Percentiles rank a stretch among this genome's conserved stretches.
Evolutionary conservation across 2,329 filamentous ascomycete species (phyloP).

Genomic region (Endothia cerciana): DNA sequence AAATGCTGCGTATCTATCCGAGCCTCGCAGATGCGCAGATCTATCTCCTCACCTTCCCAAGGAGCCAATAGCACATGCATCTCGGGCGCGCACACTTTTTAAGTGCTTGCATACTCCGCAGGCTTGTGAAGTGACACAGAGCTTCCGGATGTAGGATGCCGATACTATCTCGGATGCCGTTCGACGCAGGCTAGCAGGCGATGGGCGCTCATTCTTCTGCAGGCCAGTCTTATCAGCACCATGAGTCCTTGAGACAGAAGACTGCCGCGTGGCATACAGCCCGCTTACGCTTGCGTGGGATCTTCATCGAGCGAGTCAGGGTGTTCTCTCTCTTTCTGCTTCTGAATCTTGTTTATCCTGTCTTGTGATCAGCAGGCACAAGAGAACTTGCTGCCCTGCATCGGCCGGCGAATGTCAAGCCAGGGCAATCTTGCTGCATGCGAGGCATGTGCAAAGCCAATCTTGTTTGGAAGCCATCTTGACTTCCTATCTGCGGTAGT

Average conservation of each 20-base stretch:
- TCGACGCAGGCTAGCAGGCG: slow-evolving; percentile 1
- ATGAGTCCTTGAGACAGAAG: neutral
- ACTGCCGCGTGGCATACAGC: neutral
- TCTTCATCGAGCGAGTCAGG: neutral
- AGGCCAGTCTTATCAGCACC: slow-evolving; percentile 1
- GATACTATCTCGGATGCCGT: slow-evolving; percentile 1
- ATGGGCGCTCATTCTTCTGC: slow-evolving; percentile 10
- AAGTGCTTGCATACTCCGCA: slow-evolving; percentile 23
- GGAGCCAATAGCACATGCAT: slow-evolving; percentile 21
- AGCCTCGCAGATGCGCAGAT: slow-evolving; percentile 15
- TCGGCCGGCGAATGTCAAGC: neutral
- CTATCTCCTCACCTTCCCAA: slow-evolving; percentile 17
- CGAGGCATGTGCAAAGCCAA: neutral
- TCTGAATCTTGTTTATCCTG: neutral
- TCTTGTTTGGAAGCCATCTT: neutral
- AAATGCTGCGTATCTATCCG: neutral
- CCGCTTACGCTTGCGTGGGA: neutral
- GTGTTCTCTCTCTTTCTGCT: neutral
- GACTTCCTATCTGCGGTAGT: slow-evolving; percentile 5
- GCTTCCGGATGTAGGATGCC: slow-evolving; percentile 13
- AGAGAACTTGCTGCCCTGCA: neutral
- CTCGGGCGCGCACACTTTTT: slow-evolving; percentile 7
- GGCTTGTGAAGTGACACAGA: slow-evolving; percentile 4
- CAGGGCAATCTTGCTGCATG: neutral
- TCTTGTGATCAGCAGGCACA: slow-evolving; percentile 7